Evolutionary conservation across 176 grass and related monocot species (phyloP), one percentile per base, ranked within the genome.

Genomic region (Saccharum spontaneum): DNA sequence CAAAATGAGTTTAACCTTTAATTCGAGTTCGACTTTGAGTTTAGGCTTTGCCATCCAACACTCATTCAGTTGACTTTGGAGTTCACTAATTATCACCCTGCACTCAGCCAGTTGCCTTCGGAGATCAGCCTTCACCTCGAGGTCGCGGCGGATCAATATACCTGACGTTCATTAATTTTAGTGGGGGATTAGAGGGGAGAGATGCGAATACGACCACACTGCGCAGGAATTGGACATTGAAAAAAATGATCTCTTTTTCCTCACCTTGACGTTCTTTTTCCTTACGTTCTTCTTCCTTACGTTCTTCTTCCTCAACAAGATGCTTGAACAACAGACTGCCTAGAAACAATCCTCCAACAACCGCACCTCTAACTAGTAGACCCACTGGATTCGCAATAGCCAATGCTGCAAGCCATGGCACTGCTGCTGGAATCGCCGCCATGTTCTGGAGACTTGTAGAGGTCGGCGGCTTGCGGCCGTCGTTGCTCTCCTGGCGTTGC

Each of bases 1-100:
- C 71, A 26, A 9, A 50, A 50, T 49, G 43, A 74, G 71, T 50
- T 74, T 74, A 50, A 17, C 44, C 71, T 74, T 74, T 31, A 50
- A 6, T 31, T 74, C 71, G 71, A 50, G 13, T 50, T 74, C 71
- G 41, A 48, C 1, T 49, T 49, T 1, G 71, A 74, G 43, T 74
- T 50, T 50, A 31, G 41, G 40, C 71, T 73, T 31, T 49, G n/a
- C 43, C 11, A 17, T 49, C 71, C 2, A 8, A 49, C 43, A 74
- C 43, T 31, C 23, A 30, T 74, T 13, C 71, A 74, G 8, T 50
- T 74, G 23, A 20, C 0, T 31, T 74, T 49, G 71, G 43, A 74
- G 71, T 50, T 30, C 10, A 49, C 0, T 18, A 43, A 12, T 74
- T 74, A 5, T 50, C 71, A 3, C 71, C 43, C 9, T 30, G 28